Evolutionary conservation across 306 rosid genomes (phyloP).

Genomic region (Quercus agrifolia): DNA sequence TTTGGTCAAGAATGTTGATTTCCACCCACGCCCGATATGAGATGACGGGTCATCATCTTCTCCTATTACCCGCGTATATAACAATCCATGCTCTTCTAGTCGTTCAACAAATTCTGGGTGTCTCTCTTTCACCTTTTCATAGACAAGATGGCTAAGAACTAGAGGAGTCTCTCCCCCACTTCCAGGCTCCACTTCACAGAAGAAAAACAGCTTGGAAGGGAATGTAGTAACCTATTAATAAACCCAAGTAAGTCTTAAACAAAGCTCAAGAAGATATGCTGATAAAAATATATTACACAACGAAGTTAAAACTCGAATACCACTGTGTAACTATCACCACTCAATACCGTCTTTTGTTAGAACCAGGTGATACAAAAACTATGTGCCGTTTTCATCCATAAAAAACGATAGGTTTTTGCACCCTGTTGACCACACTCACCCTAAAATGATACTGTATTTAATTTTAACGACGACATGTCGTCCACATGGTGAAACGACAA

Average conservation of each 20-base stretch:
- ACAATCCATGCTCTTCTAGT: constrained; percentile 65
- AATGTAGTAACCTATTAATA: constrained; percentile 66
- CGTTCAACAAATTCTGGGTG: constrained; percentile 66
- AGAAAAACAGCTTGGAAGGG: constrained; percentile 78
- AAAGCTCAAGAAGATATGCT: background rate
- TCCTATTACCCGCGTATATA: constrained; percentile 70
- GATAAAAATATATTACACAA: too few species aligned
- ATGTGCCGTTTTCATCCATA: too few species aligned
- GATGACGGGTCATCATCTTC: constrained; percentile 79
- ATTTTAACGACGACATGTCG: too few species aligned
- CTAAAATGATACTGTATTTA: too few species aligned
- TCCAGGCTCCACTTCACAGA: constrained; percentile 76
- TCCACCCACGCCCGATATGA: constrained; percentile 94
- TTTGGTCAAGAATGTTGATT: constrained; percentile 79
- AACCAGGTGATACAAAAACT: too few species aligned
- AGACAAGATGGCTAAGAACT: constrained; percentile 76
- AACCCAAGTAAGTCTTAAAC: background rate
- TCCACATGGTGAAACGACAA: too few species aligned
- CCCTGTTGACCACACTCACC: too few species aligned
- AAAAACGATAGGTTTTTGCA: too few species aligned
- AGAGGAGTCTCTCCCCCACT: constrained; percentile 90
- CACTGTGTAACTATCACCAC: too few species aligned
- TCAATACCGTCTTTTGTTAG: too few species aligned
- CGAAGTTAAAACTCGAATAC: too few species aligned
- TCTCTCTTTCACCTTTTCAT: constrained; percentile 63